Conservation (phyloP, 1,139 yeast species). For the Protomyces arabidopsidicola region DNA sequence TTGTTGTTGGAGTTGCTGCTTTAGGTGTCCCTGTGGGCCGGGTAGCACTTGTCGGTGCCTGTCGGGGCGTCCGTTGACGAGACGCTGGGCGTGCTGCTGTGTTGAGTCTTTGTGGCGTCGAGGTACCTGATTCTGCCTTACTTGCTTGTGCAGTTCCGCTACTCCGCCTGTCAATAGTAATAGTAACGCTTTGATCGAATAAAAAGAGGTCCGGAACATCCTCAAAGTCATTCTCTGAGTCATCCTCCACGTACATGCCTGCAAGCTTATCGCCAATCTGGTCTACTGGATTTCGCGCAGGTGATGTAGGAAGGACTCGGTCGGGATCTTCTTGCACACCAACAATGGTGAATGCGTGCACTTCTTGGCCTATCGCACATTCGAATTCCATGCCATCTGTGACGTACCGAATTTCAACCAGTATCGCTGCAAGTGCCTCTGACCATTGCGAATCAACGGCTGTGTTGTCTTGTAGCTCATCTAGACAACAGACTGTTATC, state of each 20-base stretch:
- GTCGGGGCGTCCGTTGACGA: not conserved
- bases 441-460: constrained; percentile 9
- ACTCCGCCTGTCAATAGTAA: not conserved
- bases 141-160: not conserved
- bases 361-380: constrained; percentile 2
- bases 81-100: not conserved
- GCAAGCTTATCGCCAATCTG: too few species aligned
- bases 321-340: not conserved
- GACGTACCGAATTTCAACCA: constrained; percentile 13
- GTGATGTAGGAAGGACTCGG: not conserved
- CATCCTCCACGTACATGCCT: not conserved
- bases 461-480: not conserved
- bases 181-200: not conserved
- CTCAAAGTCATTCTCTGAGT: not conserved
- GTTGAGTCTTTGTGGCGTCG: not conserved
- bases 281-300: constrained; percentile 11
- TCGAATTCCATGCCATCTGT: constrained; percentile 26
- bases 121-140: not conserved
- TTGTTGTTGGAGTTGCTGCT: not conserved
- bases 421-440: constrained; percentile 9
- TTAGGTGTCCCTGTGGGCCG: not conserved
- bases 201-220: constrained; percentile 10
- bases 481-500: constrained; percentile 18
- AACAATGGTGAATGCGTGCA: constrained; percentile 12
- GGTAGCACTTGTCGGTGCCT: not conserved